Evolutionary conservation across 2,329 filamentous ascomycete species (phyloP).

Genomic region (Botrytis paeoniae): DNA sequence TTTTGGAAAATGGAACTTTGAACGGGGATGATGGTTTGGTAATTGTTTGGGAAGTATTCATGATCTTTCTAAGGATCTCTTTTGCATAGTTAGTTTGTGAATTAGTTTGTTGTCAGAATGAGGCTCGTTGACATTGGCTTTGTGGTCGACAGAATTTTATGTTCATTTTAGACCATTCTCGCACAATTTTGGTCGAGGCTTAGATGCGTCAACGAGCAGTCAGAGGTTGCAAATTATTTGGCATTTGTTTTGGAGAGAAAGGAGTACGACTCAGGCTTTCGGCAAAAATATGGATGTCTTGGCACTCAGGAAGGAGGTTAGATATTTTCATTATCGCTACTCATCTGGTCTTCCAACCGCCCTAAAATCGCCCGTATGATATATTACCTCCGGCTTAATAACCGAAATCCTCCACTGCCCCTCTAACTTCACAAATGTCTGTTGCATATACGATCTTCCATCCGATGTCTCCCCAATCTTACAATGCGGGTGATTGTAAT

Average conservation of each 20-base stretch:
- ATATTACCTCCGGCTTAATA: slow-evolving; percentile 27
- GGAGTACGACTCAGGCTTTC: not conserved
- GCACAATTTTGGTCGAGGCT: not conserved
- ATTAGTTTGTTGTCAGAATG: not conserved
- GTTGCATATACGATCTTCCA: slow-evolving; percentile 28
- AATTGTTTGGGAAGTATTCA: not conserved
- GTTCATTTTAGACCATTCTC: not conserved
- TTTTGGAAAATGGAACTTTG: not conserved
- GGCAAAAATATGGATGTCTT: not conserved
- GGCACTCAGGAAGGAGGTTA: not conserved
- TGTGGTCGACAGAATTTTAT: fast-evolving
- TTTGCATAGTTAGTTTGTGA: not conserved
- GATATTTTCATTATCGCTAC: not conserved
- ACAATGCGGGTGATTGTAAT: slow-evolving; percentile 25
- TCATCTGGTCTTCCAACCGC: slow-evolving; percentile 24
- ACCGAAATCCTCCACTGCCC: slow-evolving; percentile 24
- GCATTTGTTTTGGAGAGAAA: too few species aligned
- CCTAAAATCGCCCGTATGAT: slow-evolving; percentile 28
- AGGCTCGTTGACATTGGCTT: fast-evolving
- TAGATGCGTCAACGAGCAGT: too few species aligned
- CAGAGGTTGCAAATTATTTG: too few species aligned
- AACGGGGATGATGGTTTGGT: not conserved
- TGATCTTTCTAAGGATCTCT: not conserved
- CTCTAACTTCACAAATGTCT: slow-evolving; percentile 26
- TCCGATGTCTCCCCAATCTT: slow-evolving; percentile 26